Evolutionary conservation across 768 basidiomycete species (phyloP).

Genomic region (Boletus pseudo-olivaceus): DNA sequence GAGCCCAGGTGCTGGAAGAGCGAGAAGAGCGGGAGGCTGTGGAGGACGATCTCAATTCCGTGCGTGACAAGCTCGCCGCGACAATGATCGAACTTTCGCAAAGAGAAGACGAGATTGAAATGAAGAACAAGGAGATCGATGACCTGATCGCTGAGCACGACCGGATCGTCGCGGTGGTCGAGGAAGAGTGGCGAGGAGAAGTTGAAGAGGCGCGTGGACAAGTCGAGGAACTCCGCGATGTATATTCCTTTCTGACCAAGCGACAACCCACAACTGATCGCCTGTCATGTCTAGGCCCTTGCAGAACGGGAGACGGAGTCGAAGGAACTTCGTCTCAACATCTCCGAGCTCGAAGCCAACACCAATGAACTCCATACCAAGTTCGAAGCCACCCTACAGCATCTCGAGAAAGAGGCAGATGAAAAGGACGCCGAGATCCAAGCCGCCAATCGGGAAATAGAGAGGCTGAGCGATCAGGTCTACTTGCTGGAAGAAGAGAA

Average conservation of each 20-base stretch:
- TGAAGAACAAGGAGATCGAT: constrained; percentile 73
- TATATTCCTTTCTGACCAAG: constrained; percentile 30
- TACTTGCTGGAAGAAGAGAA: constrained; percentile 86
- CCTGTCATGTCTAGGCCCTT: constrained; percentile 46
- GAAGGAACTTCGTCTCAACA: constrained; percentile 66
- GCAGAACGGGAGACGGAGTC: constrained; percentile 79
- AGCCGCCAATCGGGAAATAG: constrained; percentile 69
- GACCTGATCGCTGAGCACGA: constrained; percentile 75
- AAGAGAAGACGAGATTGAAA: constrained; percentile 82
- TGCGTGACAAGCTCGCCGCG: constrained; percentile 75
- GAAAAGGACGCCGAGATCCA: constrained; percentile 79
- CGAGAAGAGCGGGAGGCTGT: constrained; percentile 72
- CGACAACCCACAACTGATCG: neutral
- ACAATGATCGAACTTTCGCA: constrained; percentile 80
- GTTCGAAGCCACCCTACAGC: constrained; percentile 69
- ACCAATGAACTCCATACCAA: constrained; percentile 67
- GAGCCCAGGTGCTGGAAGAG: constrained; percentile 67
- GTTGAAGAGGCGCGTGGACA: constrained; percentile 77
- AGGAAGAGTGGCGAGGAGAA: constrained; percentile 86
- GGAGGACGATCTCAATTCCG: constrained; percentile 72
- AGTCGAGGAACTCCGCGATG: constrained; percentile 76
- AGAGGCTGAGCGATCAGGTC: constrained; percentile 75
- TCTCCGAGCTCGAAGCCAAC: constrained; percentile 73
- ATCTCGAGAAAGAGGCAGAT: constrained; percentile 74
- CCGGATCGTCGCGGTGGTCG: constrained; percentile 67